Evolutionary conservation across 2,329 filamentous ascomycete genomes (phyloP).

Genomic region (Penicillium sp.): DNA sequence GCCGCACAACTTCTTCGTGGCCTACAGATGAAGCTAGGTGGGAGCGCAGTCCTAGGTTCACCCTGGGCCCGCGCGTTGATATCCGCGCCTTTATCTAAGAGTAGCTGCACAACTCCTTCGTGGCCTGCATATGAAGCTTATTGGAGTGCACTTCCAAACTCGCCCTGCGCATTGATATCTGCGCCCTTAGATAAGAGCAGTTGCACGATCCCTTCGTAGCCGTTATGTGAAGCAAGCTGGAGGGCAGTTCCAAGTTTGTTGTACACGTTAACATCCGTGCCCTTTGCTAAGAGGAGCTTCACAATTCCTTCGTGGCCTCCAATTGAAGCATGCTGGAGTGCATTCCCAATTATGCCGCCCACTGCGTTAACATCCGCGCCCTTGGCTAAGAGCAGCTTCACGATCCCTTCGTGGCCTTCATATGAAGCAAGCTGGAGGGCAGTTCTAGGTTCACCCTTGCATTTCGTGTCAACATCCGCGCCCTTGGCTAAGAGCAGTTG

Average conservation of each 20-base stretch:
- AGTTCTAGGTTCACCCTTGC: fast-evolving
- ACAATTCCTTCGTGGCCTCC: neutral
- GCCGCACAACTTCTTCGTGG: too few relatives aligned
- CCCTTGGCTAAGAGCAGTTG: neutral
- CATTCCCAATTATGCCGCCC: neutral
- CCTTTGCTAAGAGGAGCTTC: neutral
- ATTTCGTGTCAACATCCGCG: neutral
- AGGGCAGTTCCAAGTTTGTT: too few relatives aligned
- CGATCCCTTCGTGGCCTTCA: neutral
- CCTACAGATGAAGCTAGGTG: too few relatives aligned
- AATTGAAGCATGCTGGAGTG: neutral
- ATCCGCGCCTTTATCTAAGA: neutral
- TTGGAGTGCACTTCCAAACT: neutral
- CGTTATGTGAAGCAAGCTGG: neutral
- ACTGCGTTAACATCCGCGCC: neutral
- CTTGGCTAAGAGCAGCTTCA: neutral
- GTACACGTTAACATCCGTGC: neutral
- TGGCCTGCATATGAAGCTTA: neutral
- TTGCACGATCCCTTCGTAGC: neutral
- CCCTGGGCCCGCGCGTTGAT: too few relatives aligned
- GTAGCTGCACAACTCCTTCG: neutral
- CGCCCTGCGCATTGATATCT: neutral
- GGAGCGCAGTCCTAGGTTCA: too few relatives aligned
- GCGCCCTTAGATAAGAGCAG: neutral
- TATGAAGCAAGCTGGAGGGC: neutral